Evolutionary conservation across 2,329 filamentous ascomycete species (phyloP), one percentile per base, ranked within the genome.

Genomic region (Pseudocercospora cruenta): DNA sequence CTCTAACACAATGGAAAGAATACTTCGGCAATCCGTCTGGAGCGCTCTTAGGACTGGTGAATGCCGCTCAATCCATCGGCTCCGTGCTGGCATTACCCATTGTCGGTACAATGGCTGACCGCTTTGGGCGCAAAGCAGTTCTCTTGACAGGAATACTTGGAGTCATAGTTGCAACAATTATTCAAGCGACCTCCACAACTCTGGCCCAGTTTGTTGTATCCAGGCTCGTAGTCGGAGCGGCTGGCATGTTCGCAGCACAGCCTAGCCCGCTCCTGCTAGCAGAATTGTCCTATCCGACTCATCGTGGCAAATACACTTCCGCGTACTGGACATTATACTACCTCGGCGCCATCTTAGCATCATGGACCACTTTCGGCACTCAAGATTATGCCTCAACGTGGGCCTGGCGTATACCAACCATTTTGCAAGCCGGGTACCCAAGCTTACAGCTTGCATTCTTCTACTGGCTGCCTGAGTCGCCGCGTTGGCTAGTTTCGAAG

Each of bases 351-450:
- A 70, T 72, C 28, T 62, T 71, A 36, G 70, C 70, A 9, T 62
- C 63, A 1, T 72, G 70, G 70, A 65, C 67, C 24, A 71, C 70
- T 3, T 70, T 68, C 12, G 70, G 69, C 8, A 69, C 69, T 4
- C 69, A 69, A 53, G 49, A 60, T 22, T 68, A 65, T 33, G 26
- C 28, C 8, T 63, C 60, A 4, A 66, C 28, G 59, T 84, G 82
- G 82, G 76, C 79, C 14, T 85, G 83, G 83, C 78, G 82, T 51
- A 76, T 83, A 1, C 83, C 83, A 0, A 83, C 82, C 4, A 70
- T 84, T 2, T 68, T 85, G 3, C 83, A 85, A 66, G 80, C 79
- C 31, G 76, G 74, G 49, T 82, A 84, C 14, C 83, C 83, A 1
- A n/a, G 81, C 4, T 59, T 84, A 12, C 78, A 80, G 60, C 75